Evolutionary conservation across 192 early-diverging fungal species (phyloP).

Genomic region (Entomortierella parvispora): DNA sequence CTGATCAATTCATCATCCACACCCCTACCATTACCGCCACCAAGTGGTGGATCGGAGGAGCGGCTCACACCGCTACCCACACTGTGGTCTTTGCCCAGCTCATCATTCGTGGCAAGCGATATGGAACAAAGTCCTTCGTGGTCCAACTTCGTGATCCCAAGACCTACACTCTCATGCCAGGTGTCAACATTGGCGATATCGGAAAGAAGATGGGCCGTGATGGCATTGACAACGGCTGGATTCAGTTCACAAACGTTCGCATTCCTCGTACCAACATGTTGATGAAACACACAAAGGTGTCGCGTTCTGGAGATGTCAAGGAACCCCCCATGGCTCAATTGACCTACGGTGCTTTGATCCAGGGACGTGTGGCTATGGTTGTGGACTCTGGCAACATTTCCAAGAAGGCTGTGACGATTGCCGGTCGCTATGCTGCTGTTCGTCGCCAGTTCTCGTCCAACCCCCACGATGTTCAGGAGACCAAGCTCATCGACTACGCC

Average conservation of each 20-base stretch:
- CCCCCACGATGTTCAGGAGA: slow-evolving; percentile 71
- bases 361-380: slow-evolving; percentile 82
- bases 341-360: slow-evolving; percentile 87
- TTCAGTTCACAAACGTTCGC: slow-evolving; percentile 90
- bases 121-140: slow-evolving; percentile 89
- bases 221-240: slow-evolving; percentile 92
- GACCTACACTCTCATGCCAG: slow-evolving; percentile 79
- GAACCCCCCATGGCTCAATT: slow-evolving; percentile 84
- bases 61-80: slow-evolving; percentile 86
- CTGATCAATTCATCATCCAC: slow-evolving; percentile 84
- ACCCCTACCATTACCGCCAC: slow-evolving; percentile 80
- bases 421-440: slow-evolving; percentile 90
- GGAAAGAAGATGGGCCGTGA: slow-evolving; percentile 94
- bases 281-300: slow-evolving; percentile 91
- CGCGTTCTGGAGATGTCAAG: slow-evolving; percentile 76
- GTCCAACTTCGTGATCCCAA: slow-evolving; percentile 86
- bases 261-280: slow-evolving; percentile 91
- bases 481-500: slow-evolving; percentile 89
- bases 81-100: slow-evolving; percentile 85
- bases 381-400: slow-evolving; percentile 84
- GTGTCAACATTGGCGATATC: slow-evolving; percentile 89
- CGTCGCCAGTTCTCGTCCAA: slow-evolving; percentile 86
- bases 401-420: slow-evolving; percentile 92
- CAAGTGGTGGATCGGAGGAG: slow-evolving; percentile 98
- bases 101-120: slow-evolving; percentile 78